A percentile compares a stretch with the other conserved stretches of the same genome.
phyloP scores from a whole-genome alignment of 2,329 filamentous ascomycete species.

The Phoma herbarum region DNA sequence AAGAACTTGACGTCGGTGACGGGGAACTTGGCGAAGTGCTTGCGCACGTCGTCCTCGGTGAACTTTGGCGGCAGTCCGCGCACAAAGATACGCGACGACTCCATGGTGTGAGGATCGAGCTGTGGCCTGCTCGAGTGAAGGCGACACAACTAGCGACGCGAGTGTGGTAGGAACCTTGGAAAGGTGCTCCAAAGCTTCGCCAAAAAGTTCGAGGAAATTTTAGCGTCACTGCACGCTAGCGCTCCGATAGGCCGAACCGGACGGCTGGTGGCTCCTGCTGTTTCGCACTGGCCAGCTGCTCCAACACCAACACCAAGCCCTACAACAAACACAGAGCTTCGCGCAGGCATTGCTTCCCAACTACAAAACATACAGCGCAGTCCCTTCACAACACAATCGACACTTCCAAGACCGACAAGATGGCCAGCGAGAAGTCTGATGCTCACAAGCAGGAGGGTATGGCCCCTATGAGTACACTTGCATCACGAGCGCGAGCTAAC shows the following conservation, averaged over 20 bases:
- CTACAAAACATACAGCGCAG: not conserved
- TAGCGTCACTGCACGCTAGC: constrained; percentile 22
- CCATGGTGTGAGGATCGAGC: constrained; percentile 56
- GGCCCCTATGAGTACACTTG: constrained; percentile 47
- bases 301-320: constrained; percentile 20
- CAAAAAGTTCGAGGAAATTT: constrained; percentile 22
- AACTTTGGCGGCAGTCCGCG: constrained; percentile 83
- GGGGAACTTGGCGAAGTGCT: constrained; percentile 82
- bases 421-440: constrained; percentile 71
- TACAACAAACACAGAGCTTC: constrained; percentile 29
- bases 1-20: constrained; percentile 95
- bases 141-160: constrained; percentile 13
- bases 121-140: constrained; percentile 29
- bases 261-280: constrained; percentile 18
- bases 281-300: constrained; percentile 16
- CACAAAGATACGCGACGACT: constrained; percentile 79
- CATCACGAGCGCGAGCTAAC: constrained; percentile 37
- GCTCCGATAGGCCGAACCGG: constrained; percentile 15
- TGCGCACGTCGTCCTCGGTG: constrained; percentile 83
- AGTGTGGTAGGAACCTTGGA: constrained; percentile 16
- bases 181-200: no score
- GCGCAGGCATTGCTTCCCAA: constrained; percentile 3
- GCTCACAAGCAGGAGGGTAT: constrained; percentile 57
- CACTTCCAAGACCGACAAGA: constrained; percentile 30
- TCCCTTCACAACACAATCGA: not conserved